phyloP scores from a whole-genome alignment of 78 protist species.

The Dictyostelium intermedium region DNA sequence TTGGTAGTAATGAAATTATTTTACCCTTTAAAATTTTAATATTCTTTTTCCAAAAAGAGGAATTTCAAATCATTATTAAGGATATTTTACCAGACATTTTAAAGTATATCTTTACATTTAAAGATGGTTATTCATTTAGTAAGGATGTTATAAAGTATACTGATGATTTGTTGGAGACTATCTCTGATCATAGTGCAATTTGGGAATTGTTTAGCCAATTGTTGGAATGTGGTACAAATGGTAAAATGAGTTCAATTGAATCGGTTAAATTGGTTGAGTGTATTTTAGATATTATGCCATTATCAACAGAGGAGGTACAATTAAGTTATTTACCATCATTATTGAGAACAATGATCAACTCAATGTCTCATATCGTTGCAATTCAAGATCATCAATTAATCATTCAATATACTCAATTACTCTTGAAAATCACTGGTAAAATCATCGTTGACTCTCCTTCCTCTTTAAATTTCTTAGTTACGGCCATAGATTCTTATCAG shows the following conservation, averaged over 20 bases:
- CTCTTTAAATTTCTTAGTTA: neutral
- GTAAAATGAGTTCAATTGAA: neutral
- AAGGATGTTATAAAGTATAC: constrained; percentile 39
- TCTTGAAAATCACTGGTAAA: constrained; percentile 42
- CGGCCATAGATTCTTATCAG: constrained; percentile 39
- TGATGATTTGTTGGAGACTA: constrained; percentile 40
- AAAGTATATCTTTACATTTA: constrained; percentile 29
- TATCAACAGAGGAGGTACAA: constrained; percentile 69
- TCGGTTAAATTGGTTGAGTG: constrained; percentile 33
- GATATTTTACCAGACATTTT: constrained; percentile 51
- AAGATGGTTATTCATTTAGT: constrained; percentile 67
- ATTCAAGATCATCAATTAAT: constrained; percentile 31
- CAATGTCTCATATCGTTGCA: neutral
- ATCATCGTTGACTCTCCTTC: constrained; percentile 20
- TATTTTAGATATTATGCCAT: constrained; percentile 34
- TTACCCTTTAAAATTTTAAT: constrained; percentile 51
- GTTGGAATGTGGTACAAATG: neutral
- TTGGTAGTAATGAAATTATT: neutral
- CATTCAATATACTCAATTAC: constrained; percentile 38
- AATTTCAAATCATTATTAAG: constrained; percentile 32
- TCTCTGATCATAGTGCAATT: constrained; percentile 8
- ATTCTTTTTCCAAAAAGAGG: constrained; percentile 61
- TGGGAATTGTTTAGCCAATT: constrained; percentile 34
- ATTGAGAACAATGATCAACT: constrained; percentile 1
- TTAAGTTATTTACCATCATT: constrained; percentile 30